Evolutionary conservation across 768 basidiomycete species (phyloP), one percentile per base, ranked within the genome.

Genomic region (Psilocybe sp.): DNA sequence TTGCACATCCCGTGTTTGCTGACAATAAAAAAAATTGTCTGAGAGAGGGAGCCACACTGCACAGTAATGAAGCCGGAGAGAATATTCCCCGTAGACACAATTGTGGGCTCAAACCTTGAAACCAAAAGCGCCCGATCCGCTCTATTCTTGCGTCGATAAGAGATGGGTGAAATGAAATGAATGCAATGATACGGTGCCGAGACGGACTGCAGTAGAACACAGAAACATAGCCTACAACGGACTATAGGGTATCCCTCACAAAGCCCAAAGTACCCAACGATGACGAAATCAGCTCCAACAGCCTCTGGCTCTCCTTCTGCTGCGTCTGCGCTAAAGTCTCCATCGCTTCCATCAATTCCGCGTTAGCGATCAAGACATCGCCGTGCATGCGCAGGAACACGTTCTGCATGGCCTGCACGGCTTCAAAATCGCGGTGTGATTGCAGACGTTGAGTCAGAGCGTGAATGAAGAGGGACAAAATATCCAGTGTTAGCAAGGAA

Each of bases 391-490:
- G 81, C 37, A 98, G 69, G 65, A 97, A 92, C 1, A 96, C 87
- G 55, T 76, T 84, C 59, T 93, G 77, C 62, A 95, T 76, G 1
- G 94, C 80, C 66, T 98, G 93, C 3, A 96, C 89, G 11, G 92
- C 94, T 67, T 99, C 97, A 61, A 97, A 98, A 69, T 99, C 97
- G 42, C 82, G 81, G 56, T 85, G 90, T 6, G 89, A 89, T 32
- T 66, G 69, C 20, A 98, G 75, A 3, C 96, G 84, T 47, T 70
- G 79, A 10, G 75, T 79, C 19, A 98, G 74, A 0, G 92, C 88
- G 50, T 76, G 71, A 40, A 97, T 69, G 71, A 98, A 98, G 15
- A 75, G 64, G 0, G 66, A 69, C 16, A 95, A 75, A 47, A 79
- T 77, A 38, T 83, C 74, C 33, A 89, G 69, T 3, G 84, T 78